A percentile compares a stretch with the other conserved stretches of the same genome.
These are phyloP conservation scores for Lathyrus aphaca DNA, from an alignment of 306 rosid species.

Conservation along the genomic window DNA sequence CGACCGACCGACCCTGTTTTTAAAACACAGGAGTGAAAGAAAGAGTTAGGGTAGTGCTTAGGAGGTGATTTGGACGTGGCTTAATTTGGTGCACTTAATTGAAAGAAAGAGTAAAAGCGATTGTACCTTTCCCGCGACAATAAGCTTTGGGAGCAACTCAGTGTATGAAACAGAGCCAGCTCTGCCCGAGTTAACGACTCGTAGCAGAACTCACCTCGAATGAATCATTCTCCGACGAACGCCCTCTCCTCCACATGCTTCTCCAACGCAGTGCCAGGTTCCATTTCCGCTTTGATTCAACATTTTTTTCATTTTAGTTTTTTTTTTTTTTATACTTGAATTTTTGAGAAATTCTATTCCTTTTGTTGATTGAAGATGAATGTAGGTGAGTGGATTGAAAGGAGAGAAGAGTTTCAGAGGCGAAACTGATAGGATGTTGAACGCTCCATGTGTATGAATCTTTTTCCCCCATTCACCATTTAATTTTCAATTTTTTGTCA, in stretches of 20 bases:
- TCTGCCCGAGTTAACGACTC: background rate
- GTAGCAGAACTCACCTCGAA: background rate
- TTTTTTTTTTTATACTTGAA: background rate
- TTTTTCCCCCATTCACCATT: background rate
- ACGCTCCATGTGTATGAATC: background rate
- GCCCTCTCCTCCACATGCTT: background rate
- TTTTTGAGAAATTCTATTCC: background rate
- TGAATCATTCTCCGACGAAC: background rate
- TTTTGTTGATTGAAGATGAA: background rate
- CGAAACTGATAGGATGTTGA: background rate
- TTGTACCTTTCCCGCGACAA: background rate
- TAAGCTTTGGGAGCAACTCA: background rate
- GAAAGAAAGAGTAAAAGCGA: too few relatives aligned
- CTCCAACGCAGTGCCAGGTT: background rate
- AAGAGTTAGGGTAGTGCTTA: too few relatives aligned
- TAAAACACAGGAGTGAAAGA: too few relatives aligned
- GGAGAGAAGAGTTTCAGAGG: background rate
- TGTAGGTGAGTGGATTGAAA: background rate
- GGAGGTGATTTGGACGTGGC: too few relatives aligned
- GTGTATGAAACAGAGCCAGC: background rate
- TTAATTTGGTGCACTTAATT: too few relatives aligned
- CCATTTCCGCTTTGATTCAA: background rate
- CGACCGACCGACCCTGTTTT: too few relatives aligned
- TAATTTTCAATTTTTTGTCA: background rate
- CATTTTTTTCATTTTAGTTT: background rate